Percentiles rank a stretch among this genome's conserved stretches.
Conservation (phyloP, 306 rosid genomes). For the Potentilla sterilis region DNA sequence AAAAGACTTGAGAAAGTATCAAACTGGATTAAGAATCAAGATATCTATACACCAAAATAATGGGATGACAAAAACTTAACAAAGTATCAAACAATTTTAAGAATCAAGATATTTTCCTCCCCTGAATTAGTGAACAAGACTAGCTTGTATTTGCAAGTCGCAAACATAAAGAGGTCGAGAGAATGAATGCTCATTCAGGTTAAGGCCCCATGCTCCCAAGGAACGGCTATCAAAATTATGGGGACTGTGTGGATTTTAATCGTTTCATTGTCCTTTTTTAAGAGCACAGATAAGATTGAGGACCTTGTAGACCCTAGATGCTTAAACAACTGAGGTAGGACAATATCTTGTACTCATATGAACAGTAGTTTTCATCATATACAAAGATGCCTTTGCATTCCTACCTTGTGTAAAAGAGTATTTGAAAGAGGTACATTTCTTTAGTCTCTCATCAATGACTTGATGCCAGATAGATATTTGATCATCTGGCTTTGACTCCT, state of each 20-base stretch:
- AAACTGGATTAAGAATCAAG: neutral
- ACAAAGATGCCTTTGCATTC: constrained; percentile 10
- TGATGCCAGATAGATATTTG: neutral
- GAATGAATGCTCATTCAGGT: neutral
- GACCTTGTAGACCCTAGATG: neutral
- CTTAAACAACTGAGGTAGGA: neutral
- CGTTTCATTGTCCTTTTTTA: too few species aligned
- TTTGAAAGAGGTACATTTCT: constrained; percentile 3
- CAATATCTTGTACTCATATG: constrained; percentile 3
- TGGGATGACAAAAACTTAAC: neutral
- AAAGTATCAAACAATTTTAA: neutral
- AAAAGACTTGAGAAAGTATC: neutral
- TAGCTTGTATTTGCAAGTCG: constrained; percentile 7
- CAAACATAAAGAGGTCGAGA: constrained; percentile 1
- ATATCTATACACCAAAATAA: neutral
- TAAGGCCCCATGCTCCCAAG: constrained; percentile 12
- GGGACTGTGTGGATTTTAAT: too few species aligned
- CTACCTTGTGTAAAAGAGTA: neutral
- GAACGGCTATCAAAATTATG: neutral
- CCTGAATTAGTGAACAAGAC: neutral
- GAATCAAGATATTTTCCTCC: constrained; percentile 7
- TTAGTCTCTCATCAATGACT: neutral
- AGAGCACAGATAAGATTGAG: neutral
- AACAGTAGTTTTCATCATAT: neutral
- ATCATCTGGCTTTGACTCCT: neutral